Evolutionary conservation across 2,329 filamentous ascomycete species (phyloP).

Genomic region (Ophiostoma ulmi): DNA sequence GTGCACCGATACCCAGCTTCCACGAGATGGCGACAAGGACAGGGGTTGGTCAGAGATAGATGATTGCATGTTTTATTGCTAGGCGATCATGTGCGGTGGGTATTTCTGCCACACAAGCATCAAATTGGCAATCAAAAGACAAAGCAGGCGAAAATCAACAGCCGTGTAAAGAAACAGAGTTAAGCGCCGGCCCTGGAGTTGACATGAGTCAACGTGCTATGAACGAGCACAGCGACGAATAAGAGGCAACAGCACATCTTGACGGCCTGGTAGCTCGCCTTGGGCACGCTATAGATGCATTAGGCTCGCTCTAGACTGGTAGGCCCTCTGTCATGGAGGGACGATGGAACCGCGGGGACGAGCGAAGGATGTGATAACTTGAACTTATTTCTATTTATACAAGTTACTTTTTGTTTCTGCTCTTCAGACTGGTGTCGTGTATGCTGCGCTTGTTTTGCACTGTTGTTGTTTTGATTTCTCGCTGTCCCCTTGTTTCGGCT

Average conservation of each 20-base stretch:
- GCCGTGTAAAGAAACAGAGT: neutral
- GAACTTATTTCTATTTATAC: neutral
- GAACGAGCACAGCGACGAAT: slow-evolving; percentile 17
- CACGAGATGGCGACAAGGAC: neutral
- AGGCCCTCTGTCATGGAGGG: neutral
- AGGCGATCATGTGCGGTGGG: neutral
- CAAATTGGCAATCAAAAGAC: neutral
- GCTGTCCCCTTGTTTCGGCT: neutral
- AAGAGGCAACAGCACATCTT: slow-evolving; percentile 16
- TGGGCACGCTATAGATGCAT: neutral
- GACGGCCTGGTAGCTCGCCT: slow-evolving; percentile 6
- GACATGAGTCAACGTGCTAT: neutral
- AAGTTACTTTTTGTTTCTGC: neutral
- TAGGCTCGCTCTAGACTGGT: neutral
- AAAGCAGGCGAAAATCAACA: neutral
- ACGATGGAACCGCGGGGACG: slow-evolving; percentile 13
- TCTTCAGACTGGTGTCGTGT: too few species aligned
- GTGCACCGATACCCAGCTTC: slow-evolving; percentile 1
- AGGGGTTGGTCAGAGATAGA: neutral
- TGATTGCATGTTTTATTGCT: neutral
- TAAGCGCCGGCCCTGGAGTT: slow-evolving; percentile 22
- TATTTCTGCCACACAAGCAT: too few species aligned
- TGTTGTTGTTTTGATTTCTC: neutral
- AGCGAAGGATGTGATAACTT: neutral
- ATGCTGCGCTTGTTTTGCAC: neutral